Percentiles rank a stretch among this genome's conserved stretches.
Evolutionary conservation across 208 protist genomes (phyloP).

Genomic region (Leishmania turanica): DNA sequence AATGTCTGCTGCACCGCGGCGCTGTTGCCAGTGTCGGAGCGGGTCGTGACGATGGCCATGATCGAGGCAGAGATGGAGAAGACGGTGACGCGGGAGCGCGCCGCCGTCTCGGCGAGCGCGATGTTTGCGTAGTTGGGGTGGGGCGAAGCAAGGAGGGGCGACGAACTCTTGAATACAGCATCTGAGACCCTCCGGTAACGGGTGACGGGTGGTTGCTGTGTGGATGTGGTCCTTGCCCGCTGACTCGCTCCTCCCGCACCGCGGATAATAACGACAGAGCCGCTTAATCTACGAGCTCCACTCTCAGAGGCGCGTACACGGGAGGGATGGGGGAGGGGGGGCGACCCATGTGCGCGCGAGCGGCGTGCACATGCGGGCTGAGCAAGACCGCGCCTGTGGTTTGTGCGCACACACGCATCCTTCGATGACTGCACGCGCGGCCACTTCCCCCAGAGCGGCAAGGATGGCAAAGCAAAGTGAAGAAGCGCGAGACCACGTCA

Average conservation of each 20-base stretch:
- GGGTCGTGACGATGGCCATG: conserved; percentile 71
- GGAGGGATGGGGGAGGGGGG: too few relatives aligned
- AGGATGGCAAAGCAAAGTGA: background rate
- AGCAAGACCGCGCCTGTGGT: background rate
- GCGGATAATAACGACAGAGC: background rate
- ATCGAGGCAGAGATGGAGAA: conserved; percentile 65
- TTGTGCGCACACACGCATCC: background rate
- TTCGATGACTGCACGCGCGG: background rate
- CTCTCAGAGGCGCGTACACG: background rate
- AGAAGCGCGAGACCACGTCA: background rate
- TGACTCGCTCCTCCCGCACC: background rate
- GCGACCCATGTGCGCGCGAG: too few relatives aligned
- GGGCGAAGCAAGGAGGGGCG: background rate
- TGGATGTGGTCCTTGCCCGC: background rate
- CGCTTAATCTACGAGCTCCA: background rate
- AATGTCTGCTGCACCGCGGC: conserved; percentile 75
- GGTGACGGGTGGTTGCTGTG: background rate
- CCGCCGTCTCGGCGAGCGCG: conserved; percentile 32
- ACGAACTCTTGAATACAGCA: background rate
- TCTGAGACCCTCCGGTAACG: background rate
- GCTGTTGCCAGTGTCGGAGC: conserved; percentile 44
- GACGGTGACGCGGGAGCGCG: conserved; percentile 46
- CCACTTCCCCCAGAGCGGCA: background rate
- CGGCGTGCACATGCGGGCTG: background rate
- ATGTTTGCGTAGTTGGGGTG: conserved; percentile 71